These are phyloP conservation scores for Pseudoperonospora humuli DNA, from an alignment of 352 stramenopile genomes.

Conservation along the genomic window DNA sequence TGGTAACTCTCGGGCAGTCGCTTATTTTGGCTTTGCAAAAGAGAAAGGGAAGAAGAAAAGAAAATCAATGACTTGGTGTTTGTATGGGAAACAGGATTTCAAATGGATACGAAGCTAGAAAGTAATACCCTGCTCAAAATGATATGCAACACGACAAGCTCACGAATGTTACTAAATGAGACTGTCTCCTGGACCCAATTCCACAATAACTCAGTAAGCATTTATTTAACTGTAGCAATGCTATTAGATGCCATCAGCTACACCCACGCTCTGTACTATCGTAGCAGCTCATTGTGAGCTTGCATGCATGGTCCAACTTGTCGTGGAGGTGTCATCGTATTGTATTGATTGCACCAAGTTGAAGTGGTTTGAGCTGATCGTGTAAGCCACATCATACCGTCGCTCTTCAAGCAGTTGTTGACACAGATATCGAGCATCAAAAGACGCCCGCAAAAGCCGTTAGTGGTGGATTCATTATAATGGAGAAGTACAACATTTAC, in stretches of 20 bases:
- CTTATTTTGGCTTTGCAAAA: constrained; percentile 14
- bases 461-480: constrained; percentile 13
- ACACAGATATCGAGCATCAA: constrained; percentile 2
- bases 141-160: not conserved
- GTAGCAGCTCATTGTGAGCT: too few species aligned
- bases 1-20: not conserved
- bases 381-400: constrained; percentile 27
- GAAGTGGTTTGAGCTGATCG: too few species aligned
- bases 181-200: too few species aligned
- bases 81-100: constrained; percentile 9
- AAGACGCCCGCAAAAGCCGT: too few species aligned
- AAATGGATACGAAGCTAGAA: not conserved
- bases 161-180: not conserved
- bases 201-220: too few species aligned
- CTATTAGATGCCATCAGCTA: too few species aligned
- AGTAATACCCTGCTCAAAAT: not conserved
- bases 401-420: constrained; percentile 4
- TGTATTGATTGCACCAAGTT: too few species aligned
- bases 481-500: constrained; percentile 95
- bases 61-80: constrained; percentile 12
- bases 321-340: too few species aligned
- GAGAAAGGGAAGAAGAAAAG: constrained; percentile 22
- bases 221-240: too few species aligned
- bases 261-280: too few species aligned
- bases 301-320: too few species aligned